A percentile compares a stretch with the other conserved stretches of the same genome.
These are phyloP conservation scores for Penicillium thymicola DNA, from an alignment of 2,329 filamentous ascomycete genomes.

Conservation along the genomic window DNA sequence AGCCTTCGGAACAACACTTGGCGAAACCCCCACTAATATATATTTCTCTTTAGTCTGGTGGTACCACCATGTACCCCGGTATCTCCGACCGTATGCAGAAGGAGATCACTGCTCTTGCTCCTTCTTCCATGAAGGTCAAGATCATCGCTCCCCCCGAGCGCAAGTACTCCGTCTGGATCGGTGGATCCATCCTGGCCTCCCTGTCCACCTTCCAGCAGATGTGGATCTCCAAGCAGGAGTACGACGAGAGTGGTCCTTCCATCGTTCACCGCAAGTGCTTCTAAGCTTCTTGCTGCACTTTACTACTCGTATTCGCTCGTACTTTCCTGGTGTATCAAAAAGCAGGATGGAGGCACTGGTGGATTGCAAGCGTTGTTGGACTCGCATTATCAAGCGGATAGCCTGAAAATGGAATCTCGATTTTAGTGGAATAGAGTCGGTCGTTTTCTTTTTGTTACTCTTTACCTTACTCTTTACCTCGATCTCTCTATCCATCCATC, in stretches of 20 bases:
- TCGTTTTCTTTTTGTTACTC: conserved; percentile 23
- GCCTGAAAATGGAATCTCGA: conserved; percentile 40
- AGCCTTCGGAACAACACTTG: background rate
- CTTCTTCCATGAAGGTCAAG: conserved; percentile 99
- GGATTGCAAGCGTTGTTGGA: conserved; percentile 38
- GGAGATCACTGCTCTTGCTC: conserved; percentile 99
- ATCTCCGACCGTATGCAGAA: conserved; percentile 99
- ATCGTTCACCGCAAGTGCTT: conserved; percentile 99
- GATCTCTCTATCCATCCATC: conserved; percentile 16
- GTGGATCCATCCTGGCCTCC: conserved; percentile 99
- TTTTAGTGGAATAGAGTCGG: conserved; percentile 43
- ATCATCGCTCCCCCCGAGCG: conserved; percentile 99
- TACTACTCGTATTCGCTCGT: conserved; percentile 38
- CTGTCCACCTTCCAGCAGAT: conserved; percentile 99
- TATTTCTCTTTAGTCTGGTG: conserved; percentile 72
- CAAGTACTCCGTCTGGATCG: conserved; percentile 99
- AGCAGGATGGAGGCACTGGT: conserved; percentile 38
- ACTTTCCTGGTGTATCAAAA: conserved; percentile 44
- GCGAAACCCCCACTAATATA: background rate
- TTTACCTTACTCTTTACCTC: conserved; percentile 18
- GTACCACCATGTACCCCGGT: conserved; percentile 99
- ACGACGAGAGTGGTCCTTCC: conserved; percentile 99
- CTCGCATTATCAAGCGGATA: conserved; percentile 40
- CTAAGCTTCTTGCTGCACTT: conserved; percentile 59
- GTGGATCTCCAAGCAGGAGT: conserved; percentile 99